Conservation (phyloP, 768 basidiomycete species). For the Coprinopsis sp. region DNA sequence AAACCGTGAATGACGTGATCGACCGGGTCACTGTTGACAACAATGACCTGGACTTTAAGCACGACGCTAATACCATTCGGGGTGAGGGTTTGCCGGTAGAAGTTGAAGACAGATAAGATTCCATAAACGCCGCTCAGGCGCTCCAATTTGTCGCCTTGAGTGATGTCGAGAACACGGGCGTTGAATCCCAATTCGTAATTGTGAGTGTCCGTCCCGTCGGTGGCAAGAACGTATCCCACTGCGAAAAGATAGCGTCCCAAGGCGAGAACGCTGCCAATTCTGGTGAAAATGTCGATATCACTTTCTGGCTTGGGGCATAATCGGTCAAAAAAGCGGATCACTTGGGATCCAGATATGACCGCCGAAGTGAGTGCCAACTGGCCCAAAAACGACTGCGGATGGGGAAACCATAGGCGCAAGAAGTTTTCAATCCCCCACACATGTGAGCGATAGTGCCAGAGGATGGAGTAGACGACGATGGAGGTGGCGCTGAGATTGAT, state of each 20-base stretch:
- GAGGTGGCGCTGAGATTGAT: not conserved
- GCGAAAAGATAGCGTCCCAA: not conserved
- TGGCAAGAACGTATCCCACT: not conserved
- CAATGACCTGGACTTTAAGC: not conserved
- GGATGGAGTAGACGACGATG: not conserved
- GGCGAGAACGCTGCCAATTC: not conserved
- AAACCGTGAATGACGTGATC: not conserved
- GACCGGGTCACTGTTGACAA: not conserved
- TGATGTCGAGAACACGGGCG: not conserved
- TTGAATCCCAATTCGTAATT: no score
- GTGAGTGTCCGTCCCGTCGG: no score
- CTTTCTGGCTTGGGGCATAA: not conserved
- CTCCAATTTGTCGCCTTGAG: not conserved
- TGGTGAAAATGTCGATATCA: constrained; percentile 1
- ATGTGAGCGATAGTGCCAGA: not conserved
- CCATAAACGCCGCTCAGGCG: not conserved
- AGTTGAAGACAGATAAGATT: not conserved
- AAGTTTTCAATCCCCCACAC: not conserved
- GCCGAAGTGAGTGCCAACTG: not conserved
- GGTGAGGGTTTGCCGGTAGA: not conserved
- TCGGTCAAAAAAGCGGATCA: not conserved
- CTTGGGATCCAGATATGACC: not conserved
- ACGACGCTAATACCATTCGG: no score
- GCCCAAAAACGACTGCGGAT: not conserved
- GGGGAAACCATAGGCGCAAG: not conserved